Evolutionary conservation across 257 asterid genomes (phyloP), one percentile per base, ranked within the genome.

Genomic region (Solanum chiquidenum): DNA sequence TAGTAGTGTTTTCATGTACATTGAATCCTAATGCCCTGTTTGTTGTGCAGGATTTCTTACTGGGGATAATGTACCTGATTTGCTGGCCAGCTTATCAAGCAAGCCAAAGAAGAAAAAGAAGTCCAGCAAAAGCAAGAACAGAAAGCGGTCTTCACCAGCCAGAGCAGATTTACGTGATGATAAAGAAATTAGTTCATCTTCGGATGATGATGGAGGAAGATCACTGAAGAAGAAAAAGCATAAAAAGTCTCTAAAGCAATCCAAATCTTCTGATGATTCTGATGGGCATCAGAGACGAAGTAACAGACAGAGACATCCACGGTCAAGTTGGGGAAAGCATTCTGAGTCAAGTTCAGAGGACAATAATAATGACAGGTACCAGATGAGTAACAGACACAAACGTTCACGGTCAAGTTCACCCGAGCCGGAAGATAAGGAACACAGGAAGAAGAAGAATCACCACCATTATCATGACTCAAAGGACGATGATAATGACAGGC

Each of bases 41-140:
- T 83, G 40, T 82, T 87, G 23, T 88, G 91, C 92, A 97, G 98
- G 99, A 52, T 97, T 97, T 88, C 96, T 97, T 83, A 91, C 93
- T 77, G 98, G 92, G 86, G 89, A 90, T 83, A 92, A 34, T 89
- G 93, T 97, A 69, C 97, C 99, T 1, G 98, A 93, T 69, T 86
- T 97, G 91, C 91, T 97, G 62, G 89, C 94, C 84, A 92, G 92
- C 90, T 89, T 95, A 35, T 82, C 94, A 60, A 91, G 90, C 90
- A 93, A 94, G 88, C 87, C 90, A 18, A 95, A 90, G 90, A 87
- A 87, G 84, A 91, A 91, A 80, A 52, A 93, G 85, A 52, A 93
- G 83, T 92, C 94, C 7, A 91, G 69, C 25, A 95, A 93, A 93
- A 93, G 93, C 89, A 93, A 92, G 89, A 93, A 88, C 52, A 93